Evolutionary conservation across 495 filamentous ascomycete species (phyloP).

Genomic region (Copromyces sp.): DNA sequence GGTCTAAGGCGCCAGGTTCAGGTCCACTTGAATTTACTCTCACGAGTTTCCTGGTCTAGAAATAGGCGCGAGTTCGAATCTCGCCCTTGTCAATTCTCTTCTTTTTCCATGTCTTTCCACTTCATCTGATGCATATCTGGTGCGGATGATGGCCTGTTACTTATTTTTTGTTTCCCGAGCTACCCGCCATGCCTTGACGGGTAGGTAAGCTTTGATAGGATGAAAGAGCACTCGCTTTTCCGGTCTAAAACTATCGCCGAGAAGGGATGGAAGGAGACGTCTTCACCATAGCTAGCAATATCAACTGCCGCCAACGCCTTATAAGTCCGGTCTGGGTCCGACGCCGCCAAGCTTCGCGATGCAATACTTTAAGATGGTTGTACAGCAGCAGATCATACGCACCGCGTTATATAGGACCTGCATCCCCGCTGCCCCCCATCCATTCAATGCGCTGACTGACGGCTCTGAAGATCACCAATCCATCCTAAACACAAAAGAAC

Average conservation of each 20-base stretch:
- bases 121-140: constrained; percentile 1
- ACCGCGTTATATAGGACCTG: too few relatives aligned
- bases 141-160: not conserved
- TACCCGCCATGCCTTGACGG: not conserved
- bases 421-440: too few relatives aligned
- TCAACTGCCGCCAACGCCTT: not conserved
- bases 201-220: not conserved
- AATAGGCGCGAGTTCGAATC: constrained; percentile 29
- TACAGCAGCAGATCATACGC: not conserved
- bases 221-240: not conserved
- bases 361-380: not conserved
- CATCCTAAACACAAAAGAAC: not conserved
- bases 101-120: not conserved
- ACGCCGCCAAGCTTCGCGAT: not conserved
- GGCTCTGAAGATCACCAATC: not conserved
- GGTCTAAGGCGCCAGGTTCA: constrained; percentile 28
- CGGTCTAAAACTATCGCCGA: not conserved
- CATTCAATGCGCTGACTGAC: not conserved
- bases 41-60: constrained; percentile 17
- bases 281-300: not conserved
- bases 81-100: constrained; percentile 17
- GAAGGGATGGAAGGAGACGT: not conserved
- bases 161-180: not conserved
- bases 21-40: constrained; percentile 13
- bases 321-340: too few relatives aligned